Conservation (phyloP, 2,329 filamentous ascomycete species). For the Pseudogymnoascus pannorum region DNA sequence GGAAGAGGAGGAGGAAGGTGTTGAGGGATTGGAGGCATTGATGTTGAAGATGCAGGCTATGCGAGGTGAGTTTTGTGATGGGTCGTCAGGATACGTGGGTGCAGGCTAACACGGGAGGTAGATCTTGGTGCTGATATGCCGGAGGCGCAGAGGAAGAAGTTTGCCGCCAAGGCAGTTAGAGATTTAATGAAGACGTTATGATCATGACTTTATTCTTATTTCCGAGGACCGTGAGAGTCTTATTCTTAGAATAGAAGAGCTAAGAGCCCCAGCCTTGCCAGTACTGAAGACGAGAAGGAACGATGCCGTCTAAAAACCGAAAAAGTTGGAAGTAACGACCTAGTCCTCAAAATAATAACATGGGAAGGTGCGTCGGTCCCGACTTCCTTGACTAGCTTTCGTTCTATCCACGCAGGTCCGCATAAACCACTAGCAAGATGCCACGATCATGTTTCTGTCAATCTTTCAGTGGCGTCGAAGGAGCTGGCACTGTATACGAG, state of each 20-base stretch:
- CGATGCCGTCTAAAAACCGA: neutral
- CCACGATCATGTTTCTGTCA: neutral
- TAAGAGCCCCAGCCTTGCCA: neutral
- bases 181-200: constrained; percentile 51
- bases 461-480: neutral
- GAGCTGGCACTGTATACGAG: neutral
- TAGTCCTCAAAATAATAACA: neutral
- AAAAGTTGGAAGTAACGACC: neutral
- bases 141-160: constrained; percentile 51
- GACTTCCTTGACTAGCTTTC: neutral
- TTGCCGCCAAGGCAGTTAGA: constrained; percentile 54
- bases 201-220: neutral
- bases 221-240: neutral
- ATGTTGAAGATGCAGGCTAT: constrained; percentile 58
- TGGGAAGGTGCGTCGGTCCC: neutral
- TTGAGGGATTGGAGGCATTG: constrained; percentile 54
- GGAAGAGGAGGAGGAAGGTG: constrained; percentile 29
- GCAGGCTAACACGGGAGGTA: constrained; percentile 21
- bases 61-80: constrained; percentile 22
- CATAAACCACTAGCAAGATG: neutral
- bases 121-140: constrained; percentile 53
- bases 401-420: neutral
- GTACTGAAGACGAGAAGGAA: neutral
- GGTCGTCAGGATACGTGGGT: neutral
- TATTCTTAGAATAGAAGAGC: neutral